Percentiles rank a stretch among this genome's conserved stretches.
Evolutionary conservation across 169 alveolate genomes (phyloP).

Genomic region (Cryptosporidium xiaoi): DNA sequence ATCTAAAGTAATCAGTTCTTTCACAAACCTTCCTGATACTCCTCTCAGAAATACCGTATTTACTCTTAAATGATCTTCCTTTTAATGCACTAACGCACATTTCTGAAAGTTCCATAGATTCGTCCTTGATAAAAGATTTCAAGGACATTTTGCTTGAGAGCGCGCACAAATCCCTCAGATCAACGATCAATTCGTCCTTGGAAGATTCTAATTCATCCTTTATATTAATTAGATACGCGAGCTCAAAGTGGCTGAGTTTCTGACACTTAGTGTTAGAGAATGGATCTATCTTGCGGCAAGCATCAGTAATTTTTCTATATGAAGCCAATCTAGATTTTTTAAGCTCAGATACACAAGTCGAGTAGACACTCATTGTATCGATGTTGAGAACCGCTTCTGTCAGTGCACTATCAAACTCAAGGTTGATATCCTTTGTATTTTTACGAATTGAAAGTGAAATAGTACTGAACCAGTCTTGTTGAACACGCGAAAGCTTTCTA

Average conservation of each 20-base stretch:
- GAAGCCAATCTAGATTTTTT: conserved; percentile 1
- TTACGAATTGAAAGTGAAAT: conserved; percentile 5
- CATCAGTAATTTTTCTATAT: conserved; percentile 32
- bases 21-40: conserved; percentile 44
- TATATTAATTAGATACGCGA: conserved; percentile 4
- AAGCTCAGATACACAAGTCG: conserved; percentile 28
- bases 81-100: conserved; percentile 10
- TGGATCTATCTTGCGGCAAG: conserved; percentile 73
- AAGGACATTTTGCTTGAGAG: conserved; percentile 22
- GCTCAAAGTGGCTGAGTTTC: conserved; percentile 55
- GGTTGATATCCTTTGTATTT: background rate
- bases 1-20: conserved; percentile 44
- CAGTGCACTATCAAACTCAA: background rate
- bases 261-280: conserved; percentile 48
- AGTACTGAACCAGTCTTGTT: conserved; percentile 22
- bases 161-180: conserved; percentile 41
- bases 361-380: conserved; percentile 23
- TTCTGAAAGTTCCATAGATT: conserved; percentile 28
- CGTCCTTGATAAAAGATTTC: conserved; percentile 4
- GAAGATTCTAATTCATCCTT: conserved; percentile 27
- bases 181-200: background rate
- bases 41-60: conserved; percentile 16
- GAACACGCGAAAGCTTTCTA: conserved; percentile 2
- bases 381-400: background rate
- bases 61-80: conserved; percentile 1